Evolutionary conservation across 2,329 filamentous ascomycete species (phyloP).

Genomic region (Fusarium praegraminearum): DNA sequence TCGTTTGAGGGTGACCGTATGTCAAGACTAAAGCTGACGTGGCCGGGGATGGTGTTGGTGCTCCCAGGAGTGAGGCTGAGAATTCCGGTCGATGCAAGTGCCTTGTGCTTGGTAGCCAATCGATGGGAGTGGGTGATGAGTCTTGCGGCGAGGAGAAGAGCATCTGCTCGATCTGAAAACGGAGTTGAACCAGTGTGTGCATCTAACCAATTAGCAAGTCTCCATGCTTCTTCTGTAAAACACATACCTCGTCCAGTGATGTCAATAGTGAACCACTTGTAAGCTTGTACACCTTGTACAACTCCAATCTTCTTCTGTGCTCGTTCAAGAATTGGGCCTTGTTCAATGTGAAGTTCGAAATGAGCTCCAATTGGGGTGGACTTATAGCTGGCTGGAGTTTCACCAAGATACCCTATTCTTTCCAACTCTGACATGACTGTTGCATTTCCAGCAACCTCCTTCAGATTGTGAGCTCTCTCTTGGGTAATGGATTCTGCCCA

Average conservation of each 20-base stretch:
- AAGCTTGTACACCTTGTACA: slow-evolving; percentile 45
- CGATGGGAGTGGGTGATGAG: slow-evolving; percentile 48
- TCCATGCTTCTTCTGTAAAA: accelerated
- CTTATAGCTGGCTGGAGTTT: slow-evolving; percentile 47
- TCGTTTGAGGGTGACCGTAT: slow-evolving; percentile 68
- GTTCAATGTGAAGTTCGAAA: slow-evolving; percentile 88
- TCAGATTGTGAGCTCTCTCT: slow-evolving; percentile 69
- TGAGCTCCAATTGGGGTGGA: slow-evolving; percentile 74
- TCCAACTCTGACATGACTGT: slow-evolving; percentile 65
- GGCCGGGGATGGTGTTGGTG: slow-evolving; percentile 76
- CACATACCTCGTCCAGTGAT: slow-evolving; percentile 44
- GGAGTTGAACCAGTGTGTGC: slow-evolving; percentile 47
- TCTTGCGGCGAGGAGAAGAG: slow-evolving; percentile 47
- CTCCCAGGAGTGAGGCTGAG: slow-evolving; percentile 62
- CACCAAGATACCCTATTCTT: slow-evolving; percentile 77
- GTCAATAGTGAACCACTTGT: slow-evolving; percentile 45
- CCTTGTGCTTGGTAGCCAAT: slow-evolving; percentile 42
- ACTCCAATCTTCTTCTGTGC: slow-evolving; percentile 34
- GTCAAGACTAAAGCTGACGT: slow-evolving; percentile 74
- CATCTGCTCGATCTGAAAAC: slow-evolving; percentile 49
- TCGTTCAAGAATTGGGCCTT: slow-evolving; percentile 55
- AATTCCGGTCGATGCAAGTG: slow-evolving; percentile 49
- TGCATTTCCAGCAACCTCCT: slow-evolving; percentile 62
- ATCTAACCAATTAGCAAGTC: slow-evolving; percentile 48
- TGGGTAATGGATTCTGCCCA: slow-evolving; percentile 78